These are phyloP conservation scores for Pestalotiopsis sp. DNA, from an alignment of 2,329 filamentous ascomycete species.

Conservation along the genomic window DNA sequence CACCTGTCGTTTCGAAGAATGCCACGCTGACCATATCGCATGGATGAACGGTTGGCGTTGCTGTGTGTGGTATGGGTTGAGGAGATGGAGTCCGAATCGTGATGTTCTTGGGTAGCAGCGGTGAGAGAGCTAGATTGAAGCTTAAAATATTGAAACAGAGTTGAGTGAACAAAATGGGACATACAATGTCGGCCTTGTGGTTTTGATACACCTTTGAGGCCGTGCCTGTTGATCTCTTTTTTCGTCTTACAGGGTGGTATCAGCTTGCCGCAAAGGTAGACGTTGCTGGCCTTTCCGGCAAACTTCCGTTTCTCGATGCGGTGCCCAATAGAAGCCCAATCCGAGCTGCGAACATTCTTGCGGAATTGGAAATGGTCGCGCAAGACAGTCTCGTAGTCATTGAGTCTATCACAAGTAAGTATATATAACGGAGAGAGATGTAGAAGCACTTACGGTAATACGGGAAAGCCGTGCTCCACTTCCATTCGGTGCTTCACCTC, in stretches of 20 bases:
- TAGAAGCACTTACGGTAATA: neutral
- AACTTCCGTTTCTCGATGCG: neutral
- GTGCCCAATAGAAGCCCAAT: neutral
- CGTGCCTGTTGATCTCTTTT: neutral
- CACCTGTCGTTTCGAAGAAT: neutral
- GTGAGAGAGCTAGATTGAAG: neutral
- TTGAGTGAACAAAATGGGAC: neutral
- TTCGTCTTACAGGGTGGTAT: neutral
- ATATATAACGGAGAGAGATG: fast-evolving
- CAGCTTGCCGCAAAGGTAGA: neutral
- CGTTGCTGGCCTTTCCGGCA: neutral
- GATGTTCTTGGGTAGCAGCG: neutral
- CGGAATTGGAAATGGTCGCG: neutral
- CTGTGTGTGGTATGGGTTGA: neutral
- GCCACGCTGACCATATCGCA: fast-evolving
- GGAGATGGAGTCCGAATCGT: neutral
- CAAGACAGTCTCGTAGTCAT: neutral
- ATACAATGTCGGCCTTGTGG: neutral
- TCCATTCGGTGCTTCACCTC: neutral
- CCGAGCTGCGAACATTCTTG: neutral
- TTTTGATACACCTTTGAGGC: neutral
- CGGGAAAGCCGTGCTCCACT: neutral
- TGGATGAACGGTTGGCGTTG: neutral
- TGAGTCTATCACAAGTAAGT: neutral
- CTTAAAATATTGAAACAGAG: neutral